Percentiles rank a stretch among this genome's conserved stretches.
phyloP scores from a whole-genome alignment of 2,329 filamentous ascomycete species.

The Aspergillus sp. region DNA sequence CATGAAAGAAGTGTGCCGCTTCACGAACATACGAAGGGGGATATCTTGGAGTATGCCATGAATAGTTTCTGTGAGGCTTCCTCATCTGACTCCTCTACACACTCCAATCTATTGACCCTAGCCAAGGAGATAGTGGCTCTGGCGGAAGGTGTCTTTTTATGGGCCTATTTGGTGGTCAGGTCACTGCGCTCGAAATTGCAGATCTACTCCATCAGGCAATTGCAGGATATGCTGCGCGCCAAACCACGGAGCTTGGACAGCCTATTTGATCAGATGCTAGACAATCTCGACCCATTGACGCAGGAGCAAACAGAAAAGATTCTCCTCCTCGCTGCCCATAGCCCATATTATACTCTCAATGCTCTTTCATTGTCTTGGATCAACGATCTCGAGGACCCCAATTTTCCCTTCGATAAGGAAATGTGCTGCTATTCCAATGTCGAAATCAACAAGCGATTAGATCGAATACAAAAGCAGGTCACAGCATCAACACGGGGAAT shows the following conservation, averaged over 20 bases:
- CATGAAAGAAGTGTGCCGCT: neutral
- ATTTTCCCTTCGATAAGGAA: neutral
- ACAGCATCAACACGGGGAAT: neutral
- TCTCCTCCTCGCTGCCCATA: neutral
- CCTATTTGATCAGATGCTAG: neutral
- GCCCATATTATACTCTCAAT: neutral
- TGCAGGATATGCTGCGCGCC: neutral
- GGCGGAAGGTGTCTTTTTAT: neutral
- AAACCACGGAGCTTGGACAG: neutral
- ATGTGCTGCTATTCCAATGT: neutral
- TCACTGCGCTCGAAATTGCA: neutral
- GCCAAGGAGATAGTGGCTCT: neutral
- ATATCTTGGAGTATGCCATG: neutral
- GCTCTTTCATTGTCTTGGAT: neutral
- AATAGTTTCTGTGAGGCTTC: neutral
- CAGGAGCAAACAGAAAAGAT: neutral
- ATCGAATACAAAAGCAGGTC: neutral
- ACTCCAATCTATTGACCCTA: neutral
- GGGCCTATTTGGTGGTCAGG: neutral
- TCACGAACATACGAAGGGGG: neutral
- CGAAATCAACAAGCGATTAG: neutral
- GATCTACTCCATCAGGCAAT: neutral
- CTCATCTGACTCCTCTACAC: neutral
- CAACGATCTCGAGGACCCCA: neutral
- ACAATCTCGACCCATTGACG: neutral